Percentiles rank a stretch among this genome's conserved stretches.
Evolutionary conservation across 176 grass and related monocot species (phyloP).

Genomic region (Cenchrus purpureus): DNA sequence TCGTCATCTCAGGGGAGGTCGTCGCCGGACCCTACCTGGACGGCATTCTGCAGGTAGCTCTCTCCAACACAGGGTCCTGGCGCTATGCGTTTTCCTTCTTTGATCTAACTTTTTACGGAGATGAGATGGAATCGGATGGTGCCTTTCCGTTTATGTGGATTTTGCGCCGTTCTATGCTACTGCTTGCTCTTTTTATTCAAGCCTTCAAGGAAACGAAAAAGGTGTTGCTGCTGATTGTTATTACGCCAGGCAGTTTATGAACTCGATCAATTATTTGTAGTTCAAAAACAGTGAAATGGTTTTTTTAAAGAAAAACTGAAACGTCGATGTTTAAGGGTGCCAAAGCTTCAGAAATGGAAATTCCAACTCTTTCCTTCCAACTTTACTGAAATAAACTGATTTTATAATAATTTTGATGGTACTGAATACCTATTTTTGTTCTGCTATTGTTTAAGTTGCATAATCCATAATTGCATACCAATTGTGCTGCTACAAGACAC

Average conservation of each 20-base stretch:
- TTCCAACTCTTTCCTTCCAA: background rate
- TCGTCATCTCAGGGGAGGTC: slow-evolving; percentile 81
- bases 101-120: background rate
- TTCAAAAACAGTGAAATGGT: background rate
- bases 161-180: background rate
- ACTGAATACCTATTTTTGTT: background rate
- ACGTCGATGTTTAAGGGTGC: background rate
- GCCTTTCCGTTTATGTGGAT: background rate
- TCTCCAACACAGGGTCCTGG: background rate
- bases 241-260: background rate
- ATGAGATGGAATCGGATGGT: background rate
- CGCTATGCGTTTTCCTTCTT: background rate
- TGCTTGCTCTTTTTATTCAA: background rate
- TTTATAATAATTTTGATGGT: background rate
- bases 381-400: background rate
- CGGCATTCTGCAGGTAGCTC: slow-evolving; percentile 68
- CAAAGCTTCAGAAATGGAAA: background rate
- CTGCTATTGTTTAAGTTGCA: background rate
- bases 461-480: background rate
- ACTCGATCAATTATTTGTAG: background rate
- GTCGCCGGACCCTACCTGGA: slow-evolving; percentile 68
- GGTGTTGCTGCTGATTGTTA: background rate
- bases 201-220: background rate
- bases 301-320: background rate
- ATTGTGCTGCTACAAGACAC: background rate